phyloP scores from a whole-genome alignment of 2,329 filamentous ascomycete species.

The Pyrenophora tritici-repentis region DNA sequence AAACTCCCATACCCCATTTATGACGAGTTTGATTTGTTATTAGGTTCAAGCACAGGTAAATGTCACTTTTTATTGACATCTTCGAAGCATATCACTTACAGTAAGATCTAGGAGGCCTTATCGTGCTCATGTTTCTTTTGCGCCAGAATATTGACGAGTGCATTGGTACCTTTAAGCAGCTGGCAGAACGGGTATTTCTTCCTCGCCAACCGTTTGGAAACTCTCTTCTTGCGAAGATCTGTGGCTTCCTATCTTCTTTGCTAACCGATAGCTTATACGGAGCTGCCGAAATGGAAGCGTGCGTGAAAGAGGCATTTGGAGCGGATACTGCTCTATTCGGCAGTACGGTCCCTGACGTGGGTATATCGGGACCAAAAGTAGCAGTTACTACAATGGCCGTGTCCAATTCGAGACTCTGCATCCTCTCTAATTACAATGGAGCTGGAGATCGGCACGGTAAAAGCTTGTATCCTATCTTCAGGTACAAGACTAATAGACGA shows the following conservation, averaged over 20 bases:
- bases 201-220: background rate
- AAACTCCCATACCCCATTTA: slow-evolving; percentile 23
- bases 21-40: slow-evolving; percentile 19
- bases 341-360: background rate
- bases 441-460: slow-evolving; percentile 8
- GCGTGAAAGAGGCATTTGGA: slow-evolving; percentile 20
- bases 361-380: slow-evolving; percentile 14
- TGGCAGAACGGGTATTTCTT: slow-evolving; percentile 13
- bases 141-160: slow-evolving; percentile 9
- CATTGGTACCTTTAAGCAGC: slow-evolving; percentile 14
- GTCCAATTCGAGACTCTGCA: slow-evolving; percentile 9
- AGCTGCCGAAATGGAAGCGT: slow-evolving; percentile 46
- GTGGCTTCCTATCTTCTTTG: slow-evolving; percentile 41
- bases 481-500: background rate
- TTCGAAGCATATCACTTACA: background rate
- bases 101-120: slow-evolving; percentile 14
- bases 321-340: slow-evolving; percentile 14
- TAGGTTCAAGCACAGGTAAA: slow-evolving; percentile 20
- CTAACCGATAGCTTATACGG: slow-evolving; percentile 16
- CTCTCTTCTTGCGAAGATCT: slow-evolving; percentile 4
- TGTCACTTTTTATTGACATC: background rate
- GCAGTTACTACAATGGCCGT: slow-evolving; percentile 20
- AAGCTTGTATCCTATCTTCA: background rate
- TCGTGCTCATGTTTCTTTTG: slow-evolving; percentile 23
- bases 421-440: slow-evolving; percentile 25